A percentile compares a stretch with the other conserved stretches of the same genome.
Evolutionary conservation across 257 asterid species (phyloP).

Genomic region (Pogostemon cablin): DNA sequence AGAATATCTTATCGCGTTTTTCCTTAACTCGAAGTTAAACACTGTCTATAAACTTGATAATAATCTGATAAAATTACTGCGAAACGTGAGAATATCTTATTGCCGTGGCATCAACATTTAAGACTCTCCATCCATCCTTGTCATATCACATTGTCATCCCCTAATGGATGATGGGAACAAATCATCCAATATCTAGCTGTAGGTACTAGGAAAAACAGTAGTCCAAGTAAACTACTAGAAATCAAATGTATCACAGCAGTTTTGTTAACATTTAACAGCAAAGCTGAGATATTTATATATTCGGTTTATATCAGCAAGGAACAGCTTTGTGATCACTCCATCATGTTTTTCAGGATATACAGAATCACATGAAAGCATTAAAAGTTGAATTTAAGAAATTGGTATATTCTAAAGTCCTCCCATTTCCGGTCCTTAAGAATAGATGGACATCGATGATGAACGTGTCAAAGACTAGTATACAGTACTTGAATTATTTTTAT

Average conservation of each 20-base stretch:
- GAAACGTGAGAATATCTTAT: background rate
- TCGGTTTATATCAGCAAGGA: background rate
- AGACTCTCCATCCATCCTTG: background rate
- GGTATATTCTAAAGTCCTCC: background rate
- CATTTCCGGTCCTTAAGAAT: background rate
- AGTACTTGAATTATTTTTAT: background rate
- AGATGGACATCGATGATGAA: background rate
- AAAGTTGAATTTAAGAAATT: background rate
- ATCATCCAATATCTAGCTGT: conserved; percentile 19
- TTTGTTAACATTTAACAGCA: background rate
- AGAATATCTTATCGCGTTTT: background rate
- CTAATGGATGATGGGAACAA: conserved; percentile 16
- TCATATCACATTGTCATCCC: conserved; percentile 8
- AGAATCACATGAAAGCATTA: background rate
- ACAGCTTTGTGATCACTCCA: background rate
- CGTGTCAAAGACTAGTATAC: background rate
- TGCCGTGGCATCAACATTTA: background rate
- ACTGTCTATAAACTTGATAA: background rate
- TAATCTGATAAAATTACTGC: background rate
- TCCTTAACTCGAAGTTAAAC: background rate
- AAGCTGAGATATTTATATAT: background rate
- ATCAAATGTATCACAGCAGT: background rate
- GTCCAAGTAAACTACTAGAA: conserved; percentile 4
- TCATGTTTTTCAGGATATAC: background rate
- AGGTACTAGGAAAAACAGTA: conserved; percentile 7